These are phyloP conservation scores for Calonectria pteridis DNA, from an alignment of 2,329 filamentous ascomycete species.

Conservation along the genomic window DNA sequence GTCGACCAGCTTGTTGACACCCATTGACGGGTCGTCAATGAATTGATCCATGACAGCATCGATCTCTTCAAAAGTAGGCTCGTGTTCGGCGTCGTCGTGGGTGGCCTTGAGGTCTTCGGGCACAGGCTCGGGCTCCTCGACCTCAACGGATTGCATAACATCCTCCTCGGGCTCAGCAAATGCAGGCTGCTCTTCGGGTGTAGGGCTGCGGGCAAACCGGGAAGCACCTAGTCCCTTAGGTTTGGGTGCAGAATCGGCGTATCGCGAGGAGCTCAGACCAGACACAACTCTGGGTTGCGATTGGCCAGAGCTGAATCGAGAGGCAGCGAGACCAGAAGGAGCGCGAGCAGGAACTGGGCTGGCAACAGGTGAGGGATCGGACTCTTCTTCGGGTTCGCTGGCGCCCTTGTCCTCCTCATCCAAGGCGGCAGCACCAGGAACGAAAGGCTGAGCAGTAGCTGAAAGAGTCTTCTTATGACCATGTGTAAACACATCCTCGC, in stretches of 20 bases:
- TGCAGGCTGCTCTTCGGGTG: slow-evolving; percentile 40
- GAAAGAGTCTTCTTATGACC: slow-evolving; percentile 68
- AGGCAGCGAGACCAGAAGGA: slow-evolving; percentile 35
- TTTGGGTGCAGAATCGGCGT: slow-evolving; percentile 60
- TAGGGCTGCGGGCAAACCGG: slow-evolving; percentile 57
- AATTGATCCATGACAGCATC: slow-evolving; percentile 93
- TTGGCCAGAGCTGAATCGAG: slow-evolving; percentile 38
- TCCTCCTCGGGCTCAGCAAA: slow-evolving; percentile 44
- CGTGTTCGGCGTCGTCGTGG: slow-evolving; percentile 42
- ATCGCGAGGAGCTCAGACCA: slow-evolving; percentile 60
- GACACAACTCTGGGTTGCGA: slow-evolving; percentile 48
- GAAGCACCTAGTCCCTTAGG: slow-evolving; percentile 58
- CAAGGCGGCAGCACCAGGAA: slow-evolving; percentile 55
- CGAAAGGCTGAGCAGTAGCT: slow-evolving; percentile 78
- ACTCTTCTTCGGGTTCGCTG: slow-evolving; percentile 33
- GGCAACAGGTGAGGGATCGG: slow-evolving; percentile 37
- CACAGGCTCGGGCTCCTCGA: slow-evolving; percentile 38
- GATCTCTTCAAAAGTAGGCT: slow-evolving; percentile 82
- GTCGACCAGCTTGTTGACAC: slow-evolving; percentile 73
- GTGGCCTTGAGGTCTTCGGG: slow-evolving; percentile 29
- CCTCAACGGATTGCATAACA: slow-evolving; percentile 47
- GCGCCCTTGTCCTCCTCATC: slow-evolving; percentile 38
- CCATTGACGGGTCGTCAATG: slow-evolving; percentile 78
- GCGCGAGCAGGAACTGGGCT: slow-evolving; percentile 37
- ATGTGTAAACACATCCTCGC: slow-evolving; percentile 58